Base-by-base conservation (phyloP, 129 eudicot genomes). In the Scalesia atractyloides region DNA sequence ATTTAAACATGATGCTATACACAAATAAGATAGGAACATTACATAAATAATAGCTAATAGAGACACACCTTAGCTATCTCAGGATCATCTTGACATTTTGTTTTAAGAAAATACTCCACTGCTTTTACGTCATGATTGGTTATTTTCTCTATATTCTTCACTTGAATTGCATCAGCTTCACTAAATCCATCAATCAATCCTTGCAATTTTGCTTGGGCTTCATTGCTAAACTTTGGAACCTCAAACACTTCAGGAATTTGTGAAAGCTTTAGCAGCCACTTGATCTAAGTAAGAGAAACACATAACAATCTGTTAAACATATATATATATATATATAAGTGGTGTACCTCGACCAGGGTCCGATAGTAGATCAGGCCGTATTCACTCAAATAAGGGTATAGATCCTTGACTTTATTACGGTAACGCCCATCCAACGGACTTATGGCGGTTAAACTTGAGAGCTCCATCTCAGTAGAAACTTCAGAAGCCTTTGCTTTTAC, bases 81-180 rank as follows among this genome's bases (percentile, higher is more conserved):
- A n/a, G 91, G 89, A 72, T 95, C 82, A 19, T 91, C 86, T 74
- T 95, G 88, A 80, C 96, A 90, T 89, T 68, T 91, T 59, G 88
- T 85, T 80, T 90, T 95, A 76, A 90, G 79, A 79, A 88, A 95
- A 83, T 95, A 95, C 70, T 95, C 99, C 34, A 90, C 99, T 66
- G 96, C 99, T 80, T 95, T 95, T 77, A 95, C 99, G 24, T 90
- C 99, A 74, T 95, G 99, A 80, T 95, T 95, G 18, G 99, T 95
- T 54, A 84, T 89, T 82, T 66, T 90, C 84, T 95, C 97, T 17
- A 95, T 90, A 50, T 82, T 84, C 82, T 90, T 90, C 48, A 88
- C 97, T 86, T 90, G 91, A 77, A 82, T 58, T 4, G 97, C 99
- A 76, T 95, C 97, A 62, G 82, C 68, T 30, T 77, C 70, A 26